Evolutionary conservation across 306 rosid genomes (phyloP).

Genomic region (Quillaja saponaria): DNA sequence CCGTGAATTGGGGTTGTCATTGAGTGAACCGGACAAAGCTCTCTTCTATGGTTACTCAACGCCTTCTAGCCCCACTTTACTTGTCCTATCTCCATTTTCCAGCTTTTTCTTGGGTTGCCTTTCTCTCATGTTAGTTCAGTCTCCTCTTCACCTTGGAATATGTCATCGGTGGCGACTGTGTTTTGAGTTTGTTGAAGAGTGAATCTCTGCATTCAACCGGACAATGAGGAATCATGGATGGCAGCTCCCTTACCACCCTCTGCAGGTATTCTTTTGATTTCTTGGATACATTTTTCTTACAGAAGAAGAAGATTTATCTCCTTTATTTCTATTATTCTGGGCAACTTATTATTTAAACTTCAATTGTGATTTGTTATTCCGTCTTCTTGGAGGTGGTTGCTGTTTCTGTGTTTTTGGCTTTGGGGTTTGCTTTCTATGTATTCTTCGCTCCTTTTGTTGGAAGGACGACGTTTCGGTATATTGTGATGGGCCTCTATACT

Average conservation of each 20-base stretch:
- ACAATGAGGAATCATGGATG: no score
- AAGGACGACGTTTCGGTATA: conserved; percentile 74
- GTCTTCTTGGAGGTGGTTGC: conserved; percentile 79
- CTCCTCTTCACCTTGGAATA: conserved; percentile 1
- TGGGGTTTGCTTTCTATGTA: conserved; percentile 96
- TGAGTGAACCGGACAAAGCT: conserved; percentile 60
- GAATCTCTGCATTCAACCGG: no score
- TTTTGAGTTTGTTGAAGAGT: conserved; percentile 29
- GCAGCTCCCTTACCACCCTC: no score
- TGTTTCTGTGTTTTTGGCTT: conserved; percentile 89
- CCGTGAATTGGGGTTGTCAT: conserved; percentile 48
- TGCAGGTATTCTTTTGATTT: conserved; percentile 61
- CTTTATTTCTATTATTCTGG: conserved; percentile 5
- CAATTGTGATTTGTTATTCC: conserved; percentile 2
- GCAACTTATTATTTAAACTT: conserved; percentile 12
- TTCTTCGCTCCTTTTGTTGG: conserved; percentile 97
- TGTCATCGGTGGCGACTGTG: not conserved
- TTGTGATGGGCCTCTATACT: conserved; percentile 85
- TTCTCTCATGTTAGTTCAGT: conserved; percentile 11
- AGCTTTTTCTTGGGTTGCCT: conserved; percentile 33
- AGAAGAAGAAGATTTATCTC: no score
- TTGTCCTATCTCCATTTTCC: conserved; percentile 50
- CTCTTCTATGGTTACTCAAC: conserved; percentile 38
- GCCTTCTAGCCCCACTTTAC: conserved; percentile 27
- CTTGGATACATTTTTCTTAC: not conserved